Conservation (phyloP, 257 asterid genomes). For the Rehmannia glutinosa region DNA sequence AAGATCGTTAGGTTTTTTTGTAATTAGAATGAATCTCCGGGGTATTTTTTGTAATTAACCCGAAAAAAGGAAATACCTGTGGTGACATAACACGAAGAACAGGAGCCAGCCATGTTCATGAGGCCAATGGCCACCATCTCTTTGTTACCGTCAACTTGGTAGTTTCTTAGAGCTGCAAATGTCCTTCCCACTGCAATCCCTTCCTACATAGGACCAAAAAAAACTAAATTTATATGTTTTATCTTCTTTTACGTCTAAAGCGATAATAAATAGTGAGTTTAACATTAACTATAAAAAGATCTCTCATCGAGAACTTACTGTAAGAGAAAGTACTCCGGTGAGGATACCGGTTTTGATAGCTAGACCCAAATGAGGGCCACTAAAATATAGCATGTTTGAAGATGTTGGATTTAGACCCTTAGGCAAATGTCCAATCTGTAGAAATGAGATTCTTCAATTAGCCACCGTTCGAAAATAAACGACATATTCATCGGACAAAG, state of each 20-base stretch:
- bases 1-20: background rate
- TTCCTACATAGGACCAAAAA: slow-evolving; percentile 37
- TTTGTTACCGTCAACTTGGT: slow-evolving; percentile 95
- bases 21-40: background rate
- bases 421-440: slow-evolving; percentile 78
- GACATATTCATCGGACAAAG: background rate
- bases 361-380: slow-evolving; percentile 57
- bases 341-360: slow-evolving; percentile 76
- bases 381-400: slow-evolving; percentile 50
- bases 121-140: slow-evolving; percentile 97
- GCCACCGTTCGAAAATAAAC: no score
- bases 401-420: slow-evolving; percentile 92
- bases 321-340: slow-evolving; percentile 80
- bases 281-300: background rate
- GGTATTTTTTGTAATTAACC: background rate
- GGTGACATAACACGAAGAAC: slow-evolving; percentile 82
- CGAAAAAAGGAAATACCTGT: slow-evolving; percentile 48
- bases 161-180: slow-evolving; percentile 71
- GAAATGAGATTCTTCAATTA: background rate
- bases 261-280: no score
- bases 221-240: background rate
- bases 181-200: slow-evolving; percentile 97
- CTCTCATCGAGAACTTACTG: slow-evolving; percentile 39
- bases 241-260: no score
- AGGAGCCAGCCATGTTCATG: slow-evolving; percentile 91